Percentiles rank a stretch among this genome's conserved stretches.
These are phyloP conservation scores for Ramaria sp. DNA, from an alignment of 768 basidiomycete species.

Conservation along the genomic window DNA sequence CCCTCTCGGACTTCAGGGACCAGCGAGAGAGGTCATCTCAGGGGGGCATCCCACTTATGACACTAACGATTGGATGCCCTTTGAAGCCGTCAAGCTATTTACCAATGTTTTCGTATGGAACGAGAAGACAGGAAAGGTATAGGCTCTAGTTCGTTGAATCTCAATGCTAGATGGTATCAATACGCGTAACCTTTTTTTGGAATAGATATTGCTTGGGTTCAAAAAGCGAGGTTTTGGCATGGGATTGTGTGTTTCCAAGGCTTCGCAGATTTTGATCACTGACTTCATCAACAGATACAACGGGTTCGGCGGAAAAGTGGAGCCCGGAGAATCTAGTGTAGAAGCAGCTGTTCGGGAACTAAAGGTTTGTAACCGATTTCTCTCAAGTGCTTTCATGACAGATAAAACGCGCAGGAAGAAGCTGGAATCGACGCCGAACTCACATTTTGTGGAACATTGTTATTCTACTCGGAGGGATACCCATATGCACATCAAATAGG, in stretches of 20 bases:
- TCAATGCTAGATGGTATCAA: conserved; percentile 17
- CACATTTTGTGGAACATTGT: conserved; percentile 49
- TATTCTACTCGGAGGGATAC: conserved; percentile 46
- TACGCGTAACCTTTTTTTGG: not conserved
- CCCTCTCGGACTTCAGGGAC: not conserved
- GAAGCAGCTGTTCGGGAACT: conserved; percentile 67
- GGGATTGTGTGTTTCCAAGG: conserved; percentile 34
- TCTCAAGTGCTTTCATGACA: not conserved
- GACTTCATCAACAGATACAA: conserved; percentile 46
- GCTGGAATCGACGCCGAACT: conserved; percentile 61
- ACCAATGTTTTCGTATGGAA: conserved; percentile 56
- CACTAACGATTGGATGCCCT: conserved; percentile 37
- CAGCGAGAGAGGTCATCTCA: not conserved
- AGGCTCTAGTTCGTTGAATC: conserved; percentile 11
- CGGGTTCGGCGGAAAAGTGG: conserved; percentile 86
- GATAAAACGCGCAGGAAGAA: conserved; percentile 56
- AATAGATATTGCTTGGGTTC: conserved; percentile 59
- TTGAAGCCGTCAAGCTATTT: conserved; percentile 35
- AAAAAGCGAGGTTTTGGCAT: conserved; percentile 74
- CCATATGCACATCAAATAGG: conserved; percentile 64
- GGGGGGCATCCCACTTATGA: conserved; percentile 12
- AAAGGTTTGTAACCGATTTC: conserved; percentile 13
- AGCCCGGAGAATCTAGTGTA: conserved; percentile 53
- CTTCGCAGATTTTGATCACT: conserved; percentile 2
- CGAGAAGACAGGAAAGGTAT: conserved; percentile 8